Evolutionary conservation across 139 green algal genomes (phyloP), one percentile per base, ranked within the genome.

Genomic region (Micractinium conductrix): DNA sequence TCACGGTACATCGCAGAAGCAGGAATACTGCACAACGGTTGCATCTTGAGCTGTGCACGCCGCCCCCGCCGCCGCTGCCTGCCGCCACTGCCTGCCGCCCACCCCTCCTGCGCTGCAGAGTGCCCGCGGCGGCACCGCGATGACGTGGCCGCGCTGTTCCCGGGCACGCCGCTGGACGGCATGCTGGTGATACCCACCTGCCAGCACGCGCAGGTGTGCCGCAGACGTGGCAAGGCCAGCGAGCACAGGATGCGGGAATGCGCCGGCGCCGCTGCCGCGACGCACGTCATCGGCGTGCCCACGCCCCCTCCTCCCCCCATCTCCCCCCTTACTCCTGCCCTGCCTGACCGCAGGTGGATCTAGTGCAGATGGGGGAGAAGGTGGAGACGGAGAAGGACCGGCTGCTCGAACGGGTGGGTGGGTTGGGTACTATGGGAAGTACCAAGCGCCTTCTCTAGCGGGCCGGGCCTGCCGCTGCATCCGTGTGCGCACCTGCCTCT

Each of bases 351-450:
- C 75, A 81, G 75, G 44, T 96, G n/a, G 96, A 99, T 84, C 89
- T 99, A 7, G 94, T 98, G 19, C 88, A 89, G 33, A 93, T 89
- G 8, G 96, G 96, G 8, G 92, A 97, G 38, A 74, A 89, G 8
- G 88, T 97, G 37, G 95, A 98, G 55, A 28, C 86, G 0, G 96
- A 99, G 84, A 98, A 98, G 84, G 96, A 98, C 79, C 60, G 89
- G 8, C 87, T 97, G 26, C 84, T 98, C 14, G 94, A 98, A 60
- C 76, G 87, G 84, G 94, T 96, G 83, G 70, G 86, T 7, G 5
- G n/a, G n/a, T n/a, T n/a, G n/a, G n/a, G n/a, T n/a, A n/a, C n/a
- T n/a, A n/a, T n/a, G n/a, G n/a, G n/a, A n/a, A n/a, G n/a, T n/a
- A n/a, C n/a, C n/a, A n/a, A n/a, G n/a, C n/a, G n/a, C n/a, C n/a